Evolutionary conservation across 306 rosid genomes (phyloP).

Genomic region (Leucaena leucocephala): DNA sequence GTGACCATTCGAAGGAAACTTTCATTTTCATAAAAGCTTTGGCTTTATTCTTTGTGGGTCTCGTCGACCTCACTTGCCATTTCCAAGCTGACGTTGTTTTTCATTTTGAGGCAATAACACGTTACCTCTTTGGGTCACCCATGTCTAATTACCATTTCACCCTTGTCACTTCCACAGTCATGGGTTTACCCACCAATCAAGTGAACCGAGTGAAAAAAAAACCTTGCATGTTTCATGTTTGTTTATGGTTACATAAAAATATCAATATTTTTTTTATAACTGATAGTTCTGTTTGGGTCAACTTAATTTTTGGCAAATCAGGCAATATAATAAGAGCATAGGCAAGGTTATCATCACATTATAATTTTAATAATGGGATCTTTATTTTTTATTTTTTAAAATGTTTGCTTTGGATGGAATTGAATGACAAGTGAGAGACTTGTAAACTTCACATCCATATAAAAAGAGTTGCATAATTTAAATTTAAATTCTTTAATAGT

Average conservation of each 20-base stretch:
- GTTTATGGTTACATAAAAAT: not conserved
- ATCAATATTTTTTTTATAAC: not conserved
- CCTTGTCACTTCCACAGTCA: not conserved
- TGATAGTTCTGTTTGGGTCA: not conserved
- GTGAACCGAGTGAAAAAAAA: not conserved
- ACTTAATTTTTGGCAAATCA: not conserved
- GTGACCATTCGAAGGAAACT: slow-evolving; percentile 18
- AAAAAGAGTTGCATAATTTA: not conserved
- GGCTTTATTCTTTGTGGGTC: slow-evolving; percentile 31
- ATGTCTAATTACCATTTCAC: not conserved
- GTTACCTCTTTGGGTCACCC: not conserved
- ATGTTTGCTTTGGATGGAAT: not conserved
- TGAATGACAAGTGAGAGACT: not conserved
- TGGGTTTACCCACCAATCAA: not conserved
- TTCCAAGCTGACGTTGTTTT: slow-evolving; percentile 32
- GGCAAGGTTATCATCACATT: not conserved
- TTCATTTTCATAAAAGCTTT: slow-evolving; percentile 25
- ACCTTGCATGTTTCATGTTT: not conserved
- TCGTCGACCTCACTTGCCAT: slow-evolving; percentile 40
- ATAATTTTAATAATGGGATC: not conserved
- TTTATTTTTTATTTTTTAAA: too few species aligned
- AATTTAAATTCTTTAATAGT: too few species aligned
- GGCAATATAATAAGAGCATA: not conserved
- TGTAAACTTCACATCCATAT: not conserved
- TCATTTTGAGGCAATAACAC: slow-evolving; percentile 36